phyloP scores from a whole-genome alignment of 768 basidiomycete species.

The Naganishia kalamii region DNA sequence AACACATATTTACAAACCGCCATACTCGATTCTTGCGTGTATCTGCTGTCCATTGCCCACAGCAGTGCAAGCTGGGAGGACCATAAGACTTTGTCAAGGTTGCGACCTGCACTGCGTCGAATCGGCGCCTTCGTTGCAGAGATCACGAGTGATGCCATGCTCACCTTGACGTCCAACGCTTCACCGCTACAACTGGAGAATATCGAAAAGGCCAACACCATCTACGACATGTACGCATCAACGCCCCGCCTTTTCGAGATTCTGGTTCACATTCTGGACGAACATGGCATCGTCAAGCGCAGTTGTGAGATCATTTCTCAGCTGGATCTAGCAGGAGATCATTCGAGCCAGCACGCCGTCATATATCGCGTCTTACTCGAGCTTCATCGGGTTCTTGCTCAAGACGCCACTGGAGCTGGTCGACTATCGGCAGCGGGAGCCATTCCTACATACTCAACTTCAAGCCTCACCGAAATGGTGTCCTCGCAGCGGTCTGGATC shows the following conservation, averaged over 20 bases:
- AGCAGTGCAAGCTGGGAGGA: constrained; percentile 4
- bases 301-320: constrained; percentile 10
- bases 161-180: not conserved
- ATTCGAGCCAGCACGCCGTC: not conserved
- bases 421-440: constrained; percentile 9
- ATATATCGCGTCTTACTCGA: constrained; percentile 1
- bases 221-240: constrained; percentile 7
- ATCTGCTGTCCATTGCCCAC: not conserved
- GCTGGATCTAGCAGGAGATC: not conserved
- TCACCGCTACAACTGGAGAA: not conserved
- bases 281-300: constrained; percentile 14
- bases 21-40: constrained; percentile 6
- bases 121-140: not conserved
- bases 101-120: not conserved
- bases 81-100: not conserved
- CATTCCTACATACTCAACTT: constrained; percentile 1
- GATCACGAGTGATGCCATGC: constrained; percentile 7
- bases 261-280: constrained; percentile 6
- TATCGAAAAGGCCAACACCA: not conserved
- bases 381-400: constrained; percentile 4
- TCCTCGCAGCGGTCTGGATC: not conserved
- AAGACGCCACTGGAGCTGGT: not conserved
- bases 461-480: not conserved
- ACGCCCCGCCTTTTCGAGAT: constrained; percentile 1
- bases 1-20: not conserved